Evolutionary conservation across 306 rosid species (phyloP).

Genomic region (Neltuma alba): DNA sequence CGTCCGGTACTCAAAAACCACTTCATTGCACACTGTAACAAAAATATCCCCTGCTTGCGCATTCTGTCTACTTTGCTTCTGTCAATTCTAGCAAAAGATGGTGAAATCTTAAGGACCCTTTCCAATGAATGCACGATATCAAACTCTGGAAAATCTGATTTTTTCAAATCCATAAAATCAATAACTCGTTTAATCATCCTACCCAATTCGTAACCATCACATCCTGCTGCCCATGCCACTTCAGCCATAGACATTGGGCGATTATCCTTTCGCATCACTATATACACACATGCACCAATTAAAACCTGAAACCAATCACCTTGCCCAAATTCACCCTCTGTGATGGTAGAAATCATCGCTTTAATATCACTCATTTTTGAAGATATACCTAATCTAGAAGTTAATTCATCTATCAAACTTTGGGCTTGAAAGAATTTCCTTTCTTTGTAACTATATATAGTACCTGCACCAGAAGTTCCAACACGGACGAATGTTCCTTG

Average conservation of each 20-base stretch:
- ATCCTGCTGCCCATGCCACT: constrained; percentile 47
- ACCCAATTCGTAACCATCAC: constrained; percentile 64
- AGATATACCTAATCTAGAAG: constrained; percentile 49
- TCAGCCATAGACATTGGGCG: constrained; percentile 61
- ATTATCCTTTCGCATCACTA: constrained; percentile 59
- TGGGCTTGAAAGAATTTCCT: constrained; percentile 55
- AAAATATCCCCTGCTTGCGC: constrained; percentile 64
- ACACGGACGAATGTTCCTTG: constrained; percentile 59
- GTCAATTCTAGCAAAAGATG: constrained; percentile 28
- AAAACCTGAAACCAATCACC: constrained; percentile 72
- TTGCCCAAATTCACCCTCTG: constrained; percentile 66
- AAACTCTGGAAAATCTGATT: constrained; percentile 54
- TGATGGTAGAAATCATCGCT: constrained; percentile 52
- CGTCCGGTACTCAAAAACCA: constrained; percentile 85
- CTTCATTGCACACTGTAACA: constrained; percentile 70
- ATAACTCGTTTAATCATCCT: constrained; percentile 64
- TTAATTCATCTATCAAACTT: constrained; percentile 47
- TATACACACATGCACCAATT: constrained; percentile 71
- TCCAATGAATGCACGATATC: constrained; percentile 60
- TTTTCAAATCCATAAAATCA: constrained; percentile 53
- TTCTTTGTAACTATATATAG: constrained; percentile 42
- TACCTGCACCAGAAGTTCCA: constrained; percentile 64
- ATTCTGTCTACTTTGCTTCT: constrained; percentile 44
- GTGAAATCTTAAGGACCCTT: constrained; percentile 49
- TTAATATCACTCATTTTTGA: constrained; percentile 42